phyloP scores from a whole-genome alignment of 202 grass and related monocot genomes.

The Schoenoplectus triqueter region DNA sequence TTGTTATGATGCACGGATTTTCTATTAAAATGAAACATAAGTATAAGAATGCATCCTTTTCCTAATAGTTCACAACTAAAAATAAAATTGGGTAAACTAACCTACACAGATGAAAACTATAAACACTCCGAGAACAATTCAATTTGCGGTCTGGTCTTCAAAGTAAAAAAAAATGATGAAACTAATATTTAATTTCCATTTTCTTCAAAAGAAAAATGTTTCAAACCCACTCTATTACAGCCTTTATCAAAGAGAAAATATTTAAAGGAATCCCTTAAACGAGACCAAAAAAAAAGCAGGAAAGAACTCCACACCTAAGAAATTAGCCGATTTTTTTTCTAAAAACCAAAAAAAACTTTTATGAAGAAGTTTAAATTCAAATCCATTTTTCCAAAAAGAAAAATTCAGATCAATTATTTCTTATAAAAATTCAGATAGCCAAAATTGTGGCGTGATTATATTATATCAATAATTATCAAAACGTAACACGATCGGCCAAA shows the following conservation, averaged over 20 bases:
- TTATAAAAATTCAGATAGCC: not conserved
- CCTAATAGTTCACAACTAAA: not conserved
- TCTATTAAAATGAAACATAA: constrained; percentile 15
- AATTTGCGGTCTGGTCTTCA: not conserved
- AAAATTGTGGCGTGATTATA: not conserved
- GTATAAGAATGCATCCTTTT: not conserved
- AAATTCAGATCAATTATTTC: not conserved
- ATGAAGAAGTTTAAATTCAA: not conserved
- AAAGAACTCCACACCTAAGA: not conserved
- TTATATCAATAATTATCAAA: not conserved
- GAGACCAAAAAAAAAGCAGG: not conserved
- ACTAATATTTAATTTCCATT: not conserved
- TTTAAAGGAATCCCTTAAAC: not conserved
- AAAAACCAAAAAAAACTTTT: not conserved
- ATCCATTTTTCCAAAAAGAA: not conserved
- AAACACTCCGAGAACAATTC: not conserved
- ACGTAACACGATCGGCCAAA: not conserved
- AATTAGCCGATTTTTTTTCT: not conserved
- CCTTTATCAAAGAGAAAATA: not conserved
- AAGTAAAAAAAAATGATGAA: not conserved
- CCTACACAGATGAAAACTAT: not conserved
- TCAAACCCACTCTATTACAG: not conserved
- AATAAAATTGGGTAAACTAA: not conserved
- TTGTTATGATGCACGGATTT: not conserved
- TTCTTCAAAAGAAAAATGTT: not conserved